Base-by-base conservation (phyloP, 768 basidiomycete genomes). In the Suillus paluster region DNA sequence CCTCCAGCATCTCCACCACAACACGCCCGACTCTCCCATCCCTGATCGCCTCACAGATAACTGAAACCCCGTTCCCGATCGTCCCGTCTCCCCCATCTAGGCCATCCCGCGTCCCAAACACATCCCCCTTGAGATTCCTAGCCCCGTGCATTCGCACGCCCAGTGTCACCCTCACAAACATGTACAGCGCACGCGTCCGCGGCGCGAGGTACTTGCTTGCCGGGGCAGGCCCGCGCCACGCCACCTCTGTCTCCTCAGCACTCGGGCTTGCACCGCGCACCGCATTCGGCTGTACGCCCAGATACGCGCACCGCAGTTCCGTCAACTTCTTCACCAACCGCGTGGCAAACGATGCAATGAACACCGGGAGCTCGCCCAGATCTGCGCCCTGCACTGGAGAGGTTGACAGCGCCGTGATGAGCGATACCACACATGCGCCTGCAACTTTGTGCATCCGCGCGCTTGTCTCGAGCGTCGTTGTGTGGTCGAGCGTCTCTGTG, bases 141-240 rank as follows among this genome's bases (percentile, higher is more conserved):
- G 82, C 79, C 17, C 92, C 92, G 64, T 93, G 86, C 90, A 93
- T 94, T 65, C 79, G 79, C 63, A 94, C 84, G n/a, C 90, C 91
- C 33, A 95, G 78, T 9, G 81, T 83, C 23, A 84, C 62, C 38
- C 94, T 81, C 6, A 96, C 84, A 64, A 87, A 95, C 71, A 90
- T 87, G 73, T 96, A 96, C 25, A 95, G 73, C 6, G 85, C 78
- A 12, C 85, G 81, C 4, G 92, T 92, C 19, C 74, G 68, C 0
- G 74, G 66, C 1, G 74, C 71, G 44, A 96, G 81, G 74, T 80
- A 86, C 11, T 69, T 68, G 63, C 86, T 85, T 2, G 94, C 92
- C 1, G 93, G 92, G 7, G 90, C 81, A 9, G 77, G 69, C 4
- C 90, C 91, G 5, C 73, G 75, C 30, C 82, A 75, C 1, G 84